phyloP scores from a whole-genome alignment of 257 asterid genomes.

The Vinca minor region DNA sequence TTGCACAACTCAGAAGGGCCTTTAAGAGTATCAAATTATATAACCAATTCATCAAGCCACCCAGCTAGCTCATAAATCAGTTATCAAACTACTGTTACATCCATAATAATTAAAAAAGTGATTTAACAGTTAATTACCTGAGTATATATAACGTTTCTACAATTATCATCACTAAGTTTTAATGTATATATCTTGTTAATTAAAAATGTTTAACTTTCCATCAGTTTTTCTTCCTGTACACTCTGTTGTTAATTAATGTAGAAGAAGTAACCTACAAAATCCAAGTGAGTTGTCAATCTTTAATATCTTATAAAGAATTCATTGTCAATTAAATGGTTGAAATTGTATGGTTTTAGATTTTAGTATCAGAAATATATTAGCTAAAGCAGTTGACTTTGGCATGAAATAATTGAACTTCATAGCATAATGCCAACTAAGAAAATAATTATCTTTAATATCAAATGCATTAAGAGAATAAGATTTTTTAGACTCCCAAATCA shows the following conservation, averaged over 20 bases:
- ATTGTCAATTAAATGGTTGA: background rate
- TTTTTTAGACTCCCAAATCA: constrained; percentile 57
- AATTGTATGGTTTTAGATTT: background rate
- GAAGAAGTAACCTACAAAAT: constrained; percentile 10
- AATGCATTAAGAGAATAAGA: constrained; percentile 26
- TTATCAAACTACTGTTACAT: background rate
- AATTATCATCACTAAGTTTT: too few relatives aligned
- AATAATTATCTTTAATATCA: constrained; percentile 17
- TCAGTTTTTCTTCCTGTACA: too few relatives aligned
- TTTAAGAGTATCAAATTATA: background rate
- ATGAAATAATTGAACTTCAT: constrained; percentile 7
- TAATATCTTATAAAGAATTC: background rate
- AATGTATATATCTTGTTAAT: too few relatives aligned
- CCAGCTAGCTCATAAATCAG: background rate
- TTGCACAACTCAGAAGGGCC: background rate
- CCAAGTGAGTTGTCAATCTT: background rate
- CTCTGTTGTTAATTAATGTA: background rate
- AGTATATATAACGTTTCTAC: background rate
- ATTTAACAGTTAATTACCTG: background rate
- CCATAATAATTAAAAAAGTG: background rate
- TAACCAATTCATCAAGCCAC: background rate
- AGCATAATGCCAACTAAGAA: constrained; percentile 22
- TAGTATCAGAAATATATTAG: background rate
- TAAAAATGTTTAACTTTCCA: too few relatives aligned
- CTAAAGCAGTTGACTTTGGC: constrained; percentile 17